Base-by-base conservation (phyloP, 208 protist genomes). In the Acanthamoeba lenticulata region DNA sequence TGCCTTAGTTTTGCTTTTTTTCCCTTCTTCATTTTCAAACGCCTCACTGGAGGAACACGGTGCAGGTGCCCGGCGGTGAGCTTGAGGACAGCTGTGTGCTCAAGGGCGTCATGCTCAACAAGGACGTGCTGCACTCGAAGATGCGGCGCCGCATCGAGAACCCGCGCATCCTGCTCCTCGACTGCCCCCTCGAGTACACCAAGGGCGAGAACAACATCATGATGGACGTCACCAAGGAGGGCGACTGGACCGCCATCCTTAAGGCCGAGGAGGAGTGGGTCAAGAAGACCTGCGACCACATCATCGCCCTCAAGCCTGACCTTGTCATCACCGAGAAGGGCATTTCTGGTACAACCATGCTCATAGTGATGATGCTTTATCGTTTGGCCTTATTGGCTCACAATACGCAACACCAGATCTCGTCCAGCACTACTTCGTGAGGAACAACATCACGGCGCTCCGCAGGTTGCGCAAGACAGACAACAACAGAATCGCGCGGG, bases 281-380 rank as follows among this genome's bases (percentile, higher is more conserved):
- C 85, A 97, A 99, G 91, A 95, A 97, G 24, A 97, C 99, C 69
- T 99, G 99, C 97, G 97, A 99, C 65, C 95, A 99, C 52, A 99
- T 99, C 94, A 98, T 99, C 57, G 97, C 97, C 55, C 96, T 99
- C 90, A 99, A 99, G 96, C 99, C 99, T 13, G 99, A 99, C 96
- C 95, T 99, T 21, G 99, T 99, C 27, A 98, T 99, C 96, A 99
- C 99, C 17, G 99, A 99, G 96, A 99, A 99, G 98, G 99, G 99
- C 93, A 97, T 99, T 38, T 99, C 99, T 9, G 97, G 95, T 96
- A 36, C 36, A 77, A 7, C n/a, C 52, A 19, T 55, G 47, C 19
- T 24, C 83, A 7, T 38, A 5, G 13, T 21, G 34, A 13, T 13
- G 3, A 40, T n/a, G 38, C 27, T 72, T 29, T 74, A n/a, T n/a